Base-by-base conservation (phyloP, 2,329 filamentous ascomycete genomes). In the Fusarium graminum region DNA sequence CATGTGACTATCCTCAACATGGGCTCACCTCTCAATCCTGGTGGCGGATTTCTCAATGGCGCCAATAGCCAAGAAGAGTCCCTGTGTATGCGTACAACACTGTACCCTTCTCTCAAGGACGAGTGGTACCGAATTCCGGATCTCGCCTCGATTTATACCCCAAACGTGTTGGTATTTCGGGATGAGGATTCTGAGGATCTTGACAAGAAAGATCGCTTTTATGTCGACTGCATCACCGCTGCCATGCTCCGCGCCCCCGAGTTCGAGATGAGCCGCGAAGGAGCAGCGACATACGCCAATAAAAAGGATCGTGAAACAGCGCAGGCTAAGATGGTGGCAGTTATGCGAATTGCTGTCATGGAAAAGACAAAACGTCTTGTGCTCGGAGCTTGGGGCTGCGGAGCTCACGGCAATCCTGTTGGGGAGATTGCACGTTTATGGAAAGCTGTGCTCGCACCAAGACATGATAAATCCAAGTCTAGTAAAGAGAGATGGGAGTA, bases 381-480 rank as follows among this genome's bases (percentile, higher is more conserved):
- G 0, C 77, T 90, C 0, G 88, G 88, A 0, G 87, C 88, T 0
- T 90, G 87, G 86, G 88, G 88, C 0, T 89, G 87, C 60, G 88
- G 88, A 4, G 86, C 86, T 0, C 87, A 88, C 57, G 86, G 86
- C 0, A 90, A 90, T 63, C 88, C 88, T 0, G 82, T 88, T 0
- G 76, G 76, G 2, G 86, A 90, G 73, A 77, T 90, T 29, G 87
- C 87, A 14, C 75, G 78, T 17, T 80, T 83, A 1, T 90, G 88
- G 76, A 71, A 72, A 13, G 77, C 76, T 36, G 74, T 76, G 1
- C 53, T 78, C 2, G 28, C 68, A n/a, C 68, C 61, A 0, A 70
- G 34, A 28, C 59, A 63, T 7, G 65, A 61, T 3, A 72, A 70
- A 22, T 69, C 58, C 6, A 69, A 62, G 11, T 38, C 25, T 3